Evolutionary conservation across 2,329 filamentous ascomycete species (phyloP).

Genomic region (Chaetomium globosum): DNA sequence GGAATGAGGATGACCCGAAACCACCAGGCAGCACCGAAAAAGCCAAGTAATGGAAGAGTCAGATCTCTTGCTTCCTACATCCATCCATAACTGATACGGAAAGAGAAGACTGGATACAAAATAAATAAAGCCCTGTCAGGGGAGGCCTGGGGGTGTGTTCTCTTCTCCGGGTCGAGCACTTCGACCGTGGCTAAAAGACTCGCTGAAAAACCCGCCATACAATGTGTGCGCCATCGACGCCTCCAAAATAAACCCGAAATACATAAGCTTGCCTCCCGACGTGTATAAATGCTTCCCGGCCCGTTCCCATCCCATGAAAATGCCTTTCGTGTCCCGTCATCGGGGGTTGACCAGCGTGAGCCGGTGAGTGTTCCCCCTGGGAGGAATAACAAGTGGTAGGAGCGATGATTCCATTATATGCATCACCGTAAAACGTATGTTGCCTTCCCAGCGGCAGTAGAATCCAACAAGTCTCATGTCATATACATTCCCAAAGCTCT

Average conservation of each 20-base stretch:
- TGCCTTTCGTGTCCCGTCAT: slow-evolving; percentile 17
- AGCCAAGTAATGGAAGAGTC: background rate
- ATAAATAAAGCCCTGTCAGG: background rate
- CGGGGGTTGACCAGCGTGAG: background rate
- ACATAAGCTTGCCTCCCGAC: slow-evolving; percentile 3
- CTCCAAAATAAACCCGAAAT: background rate
- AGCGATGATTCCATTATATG: slow-evolving; percentile 5
- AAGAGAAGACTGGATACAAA: slow-evolving; percentile 11
- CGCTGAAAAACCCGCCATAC: slow-evolving; percentile 5
- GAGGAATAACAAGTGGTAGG: slow-evolving; percentile 7
- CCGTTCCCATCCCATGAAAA: slow-evolving; percentile 7
- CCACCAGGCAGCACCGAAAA: background rate
- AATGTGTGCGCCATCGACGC: slow-evolving; percentile 13
- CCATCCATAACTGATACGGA: background rate
- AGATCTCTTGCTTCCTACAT: background rate
- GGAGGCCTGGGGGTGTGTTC: background rate
- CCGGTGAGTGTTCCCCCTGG: background rate
- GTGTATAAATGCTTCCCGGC: slow-evolving; percentile 13
- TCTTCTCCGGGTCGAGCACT: slow-evolving; percentile 23
- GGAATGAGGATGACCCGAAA: background rate
- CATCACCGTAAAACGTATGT: slow-evolving; percentile 13
- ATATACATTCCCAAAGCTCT: background rate
- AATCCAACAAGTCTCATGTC: background rate
- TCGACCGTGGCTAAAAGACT: slow-evolving; percentile 14
- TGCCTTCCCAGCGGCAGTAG: slow-evolving; percentile 23